Evolutionary conservation across 1,284 basidiomycete genomes (phyloP), one percentile per base, ranked within the genome.

Genomic region (Caloboletus firmus): DNA sequence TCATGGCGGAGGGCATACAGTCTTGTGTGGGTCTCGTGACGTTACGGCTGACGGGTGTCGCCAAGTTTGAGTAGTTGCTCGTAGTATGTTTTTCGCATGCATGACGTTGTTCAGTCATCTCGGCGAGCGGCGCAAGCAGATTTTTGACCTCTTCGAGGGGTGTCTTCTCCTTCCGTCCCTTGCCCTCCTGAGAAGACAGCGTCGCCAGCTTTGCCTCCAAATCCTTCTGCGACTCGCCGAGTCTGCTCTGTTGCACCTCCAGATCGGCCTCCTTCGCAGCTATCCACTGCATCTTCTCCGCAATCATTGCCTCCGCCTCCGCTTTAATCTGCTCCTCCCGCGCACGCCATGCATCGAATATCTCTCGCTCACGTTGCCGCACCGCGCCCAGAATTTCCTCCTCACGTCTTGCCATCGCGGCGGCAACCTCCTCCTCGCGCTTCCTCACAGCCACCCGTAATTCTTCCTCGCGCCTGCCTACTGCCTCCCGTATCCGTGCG

Each of bases 61-160:
- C 72, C 43, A 69, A 52, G 35, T 59, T 58, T 1, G 58, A 56
- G 30, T 50, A 41, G 18, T 58, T 54, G 20, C 43, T 55, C 5
- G 51, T 62, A n/a, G 56, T 49, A 9, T 64, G 63, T 30, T 69
- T 72, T 48, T 68, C 70, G 62, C 67, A 67, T 51, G 18, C 20
- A 5, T 49, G 65, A 43, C 49, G 43, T 26, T 59, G 60, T 22
- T 73, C 69, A 17, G 73, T 65, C 28, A 78, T 69, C 28, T 77
- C 77, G 41, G 72, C 71, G 12, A 80, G 73, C 2, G 83, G 82
- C 12, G 78, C 78, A 9, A 85, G 74, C 18, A 87, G 70, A 60
- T 88, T 89, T 72, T 85, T 85, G 35, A 89, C 83, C 66, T 89
- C 87, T 62, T 89, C 87, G 6, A 89, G 70, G 6, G 86, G 85